These are phyloP conservation scores for Pouteria campechiana DNA, from an alignment of 179 eudicot species.

Conservation along the genomic window DNA sequence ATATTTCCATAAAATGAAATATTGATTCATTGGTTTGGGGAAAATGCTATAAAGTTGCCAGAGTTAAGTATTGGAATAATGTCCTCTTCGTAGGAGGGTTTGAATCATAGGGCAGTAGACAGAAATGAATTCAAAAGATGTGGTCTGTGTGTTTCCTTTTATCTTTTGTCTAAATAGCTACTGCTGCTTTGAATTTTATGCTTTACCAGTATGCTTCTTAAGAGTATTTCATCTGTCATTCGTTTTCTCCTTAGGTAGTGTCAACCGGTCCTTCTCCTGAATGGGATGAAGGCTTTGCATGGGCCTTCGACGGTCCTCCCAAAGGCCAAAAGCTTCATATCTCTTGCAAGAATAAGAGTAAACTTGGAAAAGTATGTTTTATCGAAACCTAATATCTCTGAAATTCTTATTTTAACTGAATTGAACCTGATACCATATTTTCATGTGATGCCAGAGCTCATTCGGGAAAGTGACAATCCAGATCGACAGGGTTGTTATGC, in stretches of 20 bases:
- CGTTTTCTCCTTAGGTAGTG: slow-evolving; percentile 48
- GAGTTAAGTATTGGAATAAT: too few relatives aligned
- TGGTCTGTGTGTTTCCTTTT: background rate
- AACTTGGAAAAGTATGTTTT: slow-evolving; percentile 83
- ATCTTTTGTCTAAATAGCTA: too few relatives aligned
- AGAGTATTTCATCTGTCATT: too few relatives aligned
- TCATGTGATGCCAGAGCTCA: slow-evolving; percentile 52
- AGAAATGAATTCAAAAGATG: background rate
- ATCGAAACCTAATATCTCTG: background rate
- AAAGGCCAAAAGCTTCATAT: slow-evolving; percentile 97
- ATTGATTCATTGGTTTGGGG: too few relatives aligned
- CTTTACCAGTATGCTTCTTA: too few relatives aligned
- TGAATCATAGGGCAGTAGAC: too few relatives aligned
- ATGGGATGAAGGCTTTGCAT: slow-evolving; percentile 91
- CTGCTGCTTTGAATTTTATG: too few relatives aligned
- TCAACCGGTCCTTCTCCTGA: slow-evolving; percentile 94
- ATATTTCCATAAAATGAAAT: too few relatives aligned
- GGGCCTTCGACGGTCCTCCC: slow-evolving; percentile 98
- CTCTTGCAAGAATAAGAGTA: slow-evolving; percentile 98
- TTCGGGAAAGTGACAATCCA: slow-evolving; percentile 98
- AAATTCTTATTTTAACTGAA: background rate
- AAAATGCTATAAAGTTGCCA: too few relatives aligned
- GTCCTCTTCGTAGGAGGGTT: too few relatives aligned
- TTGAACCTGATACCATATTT: background rate
- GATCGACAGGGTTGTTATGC: slow-evolving; percentile 93